phyloP scores from a whole-genome alignment of 106 monocot species.

The Dendrobium officinale region DNA sequence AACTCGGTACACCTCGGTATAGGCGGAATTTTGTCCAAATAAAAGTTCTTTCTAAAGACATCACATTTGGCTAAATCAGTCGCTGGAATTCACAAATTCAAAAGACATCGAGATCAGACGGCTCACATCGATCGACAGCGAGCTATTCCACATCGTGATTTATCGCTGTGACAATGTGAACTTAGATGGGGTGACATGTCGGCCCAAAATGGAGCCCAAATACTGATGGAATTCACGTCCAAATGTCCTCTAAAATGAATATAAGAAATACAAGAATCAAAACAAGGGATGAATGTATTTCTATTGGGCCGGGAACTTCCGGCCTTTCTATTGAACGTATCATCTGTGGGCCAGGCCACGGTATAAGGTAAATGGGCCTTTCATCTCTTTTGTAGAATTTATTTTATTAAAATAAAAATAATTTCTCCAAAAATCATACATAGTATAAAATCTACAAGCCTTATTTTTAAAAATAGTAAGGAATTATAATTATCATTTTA shows the following conservation, averaged over 20 bases:
- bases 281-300: conserved; percentile 83
- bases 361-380: conserved; percentile 28
- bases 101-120: conserved; percentile 45
- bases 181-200: conserved; percentile 23
- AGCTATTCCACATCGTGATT: conserved; percentile 60
- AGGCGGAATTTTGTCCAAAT: too few species aligned
- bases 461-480: too few species aligned
- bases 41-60: neutral
- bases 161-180: conserved; percentile 29
- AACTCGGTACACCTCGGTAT: too few species aligned
- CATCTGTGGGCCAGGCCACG: conserved; percentile 69
- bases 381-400: too few species aligned
- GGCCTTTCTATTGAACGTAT: conserved; percentile 59
- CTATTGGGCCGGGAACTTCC: conserved; percentile 48
- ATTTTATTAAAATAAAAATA: too few species aligned
- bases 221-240: conserved; percentile 70
- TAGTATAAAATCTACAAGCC: too few species aligned
- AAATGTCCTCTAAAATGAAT: conserved; percentile 42
- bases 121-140: conserved; percentile 55
- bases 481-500: too few species aligned
- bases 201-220: conserved; percentile 64
- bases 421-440: too few species aligned
- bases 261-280: conserved; percentile 25
- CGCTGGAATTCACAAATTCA: conserved; percentile 43
- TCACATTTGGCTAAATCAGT: conserved; percentile 13